Base-by-base conservation (phyloP, 2,329 filamentous ascomycete species). In the Venturia effusa region DNA sequence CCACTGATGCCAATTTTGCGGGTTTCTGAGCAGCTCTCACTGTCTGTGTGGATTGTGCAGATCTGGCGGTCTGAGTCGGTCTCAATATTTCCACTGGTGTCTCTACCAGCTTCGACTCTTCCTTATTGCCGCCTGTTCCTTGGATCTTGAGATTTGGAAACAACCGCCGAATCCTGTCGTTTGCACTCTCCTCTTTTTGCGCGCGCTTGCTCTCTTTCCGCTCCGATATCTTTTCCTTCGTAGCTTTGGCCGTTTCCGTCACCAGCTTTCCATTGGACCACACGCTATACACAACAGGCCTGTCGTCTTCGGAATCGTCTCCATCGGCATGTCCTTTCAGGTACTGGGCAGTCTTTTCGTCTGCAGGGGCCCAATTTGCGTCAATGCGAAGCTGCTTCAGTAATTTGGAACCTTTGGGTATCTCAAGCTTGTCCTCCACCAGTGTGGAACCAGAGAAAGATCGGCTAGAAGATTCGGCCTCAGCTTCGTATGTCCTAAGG, bases 391-490 rank as follows among this genome's bases (percentile, higher is more conserved):
- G 68, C 67, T 73, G 68, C 67, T 70, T 71, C 51, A 57, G 5
- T 34, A 57, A 19, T 17, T 57, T 57, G 19, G 51, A 34, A 34
- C n/a, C 15, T 30, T 22, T 57, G 51, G 51, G 51, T 34, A 57
- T 32, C 8, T 70, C 68, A 45, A 73, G 71, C 30, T 69, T 67
- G 24, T 68, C 66, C 40, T 68, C 68, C 27, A 73, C 69, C 11
- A 76, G 67, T 6, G 73, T 73, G 43, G 77, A 77, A 37, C 76
- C 78, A 1, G 78, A 78, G 48, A 80, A 75, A 40, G 24, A 27
- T 7, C 61, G 45, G 51, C 4, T 57, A 17, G 34, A 39, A 22
- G 61, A 8, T 19, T 63, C 59, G 10, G 37, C 34, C 19, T 59
- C 34, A 2, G 17, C 10, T 24, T 64, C 62, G 37, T 64, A n/a